These are phyloP conservation scores for Didymellaceae sp. DNA, from an alignment of 2,329 filamentous ascomycete genomes.

Conservation along the genomic window DNA sequence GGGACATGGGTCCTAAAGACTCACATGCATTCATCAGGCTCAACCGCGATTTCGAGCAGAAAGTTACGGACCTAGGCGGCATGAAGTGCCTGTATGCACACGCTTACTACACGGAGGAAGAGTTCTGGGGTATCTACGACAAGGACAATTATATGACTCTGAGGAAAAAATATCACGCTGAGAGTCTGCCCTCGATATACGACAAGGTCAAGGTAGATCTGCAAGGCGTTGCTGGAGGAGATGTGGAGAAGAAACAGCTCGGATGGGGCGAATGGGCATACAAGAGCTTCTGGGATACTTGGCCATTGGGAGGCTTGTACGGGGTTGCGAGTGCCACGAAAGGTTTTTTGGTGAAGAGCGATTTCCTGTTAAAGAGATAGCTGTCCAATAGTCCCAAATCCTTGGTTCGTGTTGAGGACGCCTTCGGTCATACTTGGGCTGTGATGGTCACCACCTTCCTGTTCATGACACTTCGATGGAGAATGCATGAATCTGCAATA, in stretches of 20 bases:
- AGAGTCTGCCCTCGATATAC: slow-evolving; percentile 69
- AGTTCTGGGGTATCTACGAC: slow-evolving; percentile 73
- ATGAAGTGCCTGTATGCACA: slow-evolving; percentile 91
- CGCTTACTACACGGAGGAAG: slow-evolving; percentile 76
- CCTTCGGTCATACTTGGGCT: neutral
- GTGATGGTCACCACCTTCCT: neutral
- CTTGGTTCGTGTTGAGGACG: neutral
- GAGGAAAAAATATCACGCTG: slow-evolving; percentile 68
- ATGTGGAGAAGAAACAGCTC: slow-evolving; percentile 13
- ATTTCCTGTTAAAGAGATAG: slow-evolving; percentile 44
- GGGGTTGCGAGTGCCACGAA: slow-evolving; percentile 49
- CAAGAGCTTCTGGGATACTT: slow-evolving; percentile 39
- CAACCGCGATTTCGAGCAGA: slow-evolving; percentile 75
- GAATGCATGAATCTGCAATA: slow-evolving; percentile 7
- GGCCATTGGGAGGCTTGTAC: slow-evolving; percentile 50
- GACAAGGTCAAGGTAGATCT: slow-evolving; percentile 66
- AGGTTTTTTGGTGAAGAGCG: slow-evolving; percentile 39
- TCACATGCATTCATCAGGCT: slow-evolving; percentile 66
- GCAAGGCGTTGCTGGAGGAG: slow-evolving; percentile 40
- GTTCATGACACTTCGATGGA: neutral
- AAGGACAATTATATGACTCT: slow-evolving; percentile 67
- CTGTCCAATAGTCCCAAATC: no score
- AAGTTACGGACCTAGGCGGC: slow-evolving; percentile 72
- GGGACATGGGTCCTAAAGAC: slow-evolving; percentile 74
- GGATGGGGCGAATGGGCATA: slow-evolving; percentile 40